Base-by-base conservation (phyloP, 345 rosid genomes). In the Gossypium ekmanianum region DNA sequence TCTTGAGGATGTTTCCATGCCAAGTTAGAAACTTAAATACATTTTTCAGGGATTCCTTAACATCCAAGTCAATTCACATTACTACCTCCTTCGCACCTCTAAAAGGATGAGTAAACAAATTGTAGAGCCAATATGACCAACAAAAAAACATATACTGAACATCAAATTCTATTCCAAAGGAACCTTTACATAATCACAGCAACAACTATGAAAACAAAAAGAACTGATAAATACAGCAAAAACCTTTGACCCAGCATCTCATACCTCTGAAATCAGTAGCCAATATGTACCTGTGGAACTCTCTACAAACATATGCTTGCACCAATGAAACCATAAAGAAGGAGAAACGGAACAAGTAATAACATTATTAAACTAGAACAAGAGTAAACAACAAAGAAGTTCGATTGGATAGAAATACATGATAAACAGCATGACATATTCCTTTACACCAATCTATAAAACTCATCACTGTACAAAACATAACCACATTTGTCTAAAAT, bases 241-340 rank as follows among this genome's bases (percentile, higher is more conserved):
- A 48, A 44, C 47, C 70, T 58, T 41, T 14, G 64, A 73, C 64
- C 77, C 65, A 69, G 56, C 62, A 77, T 22, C 76, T 78, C 77
- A 64, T 76, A 80, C 59, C 73, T 81, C 67, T 64, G 20, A 70
- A 71, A 71, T 34, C 48, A 61, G 77, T 57, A 68, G 69, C 62
- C 54, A 75, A 11, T 13, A 29, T 22, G 47, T 48, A 74, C 68
- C 75, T 75, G 72, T 52, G 47, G 68, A 76, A 74, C 74, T 77
- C 64, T 74, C 74, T 71, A 61, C 41, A 71, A 71, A 29, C 17
- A n/a, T 64, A 65, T 27, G 66, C 66, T 61, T 11, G 52, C 74
- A 47, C 76, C 26, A 27, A 72, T 34, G 74, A 58, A 48, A 59
- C 7, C 44, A 66, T 66, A 27, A 73, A 29, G 57, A 27, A 13